These are phyloP conservation scores for Hymenoscyphus scutula DNA, from an alignment of 2,329 filamentous ascomycete genomes.

Conservation along the genomic window DNA sequence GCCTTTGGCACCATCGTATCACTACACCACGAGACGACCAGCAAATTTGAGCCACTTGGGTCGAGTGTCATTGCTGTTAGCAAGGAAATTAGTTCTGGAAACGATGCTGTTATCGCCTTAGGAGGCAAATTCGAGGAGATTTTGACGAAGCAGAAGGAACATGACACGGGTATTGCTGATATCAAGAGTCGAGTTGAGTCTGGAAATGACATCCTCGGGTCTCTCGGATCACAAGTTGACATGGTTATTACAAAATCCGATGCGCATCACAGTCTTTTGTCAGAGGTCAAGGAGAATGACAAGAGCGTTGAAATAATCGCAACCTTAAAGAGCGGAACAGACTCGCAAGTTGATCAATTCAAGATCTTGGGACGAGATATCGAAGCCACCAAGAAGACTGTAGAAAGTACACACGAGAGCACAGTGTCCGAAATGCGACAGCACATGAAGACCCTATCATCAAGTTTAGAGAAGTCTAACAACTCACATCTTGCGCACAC, in stretches of 20 bases:
- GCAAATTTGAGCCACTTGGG: neutral
- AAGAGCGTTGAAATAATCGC: slow-evolving; percentile 1
- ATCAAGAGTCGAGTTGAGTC: neutral
- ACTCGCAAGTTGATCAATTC: slow-evolving; percentile 1
- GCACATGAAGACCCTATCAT: neutral
- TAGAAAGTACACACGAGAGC: neutral
- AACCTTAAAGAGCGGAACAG: neutral
- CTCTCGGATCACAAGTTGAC: neutral
- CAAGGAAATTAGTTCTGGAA: neutral
- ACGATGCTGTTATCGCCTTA: neutral
- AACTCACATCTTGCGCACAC: neutral
- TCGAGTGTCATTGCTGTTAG: neutral
- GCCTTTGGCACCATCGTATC: neutral
- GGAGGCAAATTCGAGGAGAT: neutral
- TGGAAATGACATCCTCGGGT: neutral
- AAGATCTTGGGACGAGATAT: neutral
- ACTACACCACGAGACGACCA: neutral
- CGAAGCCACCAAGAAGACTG: neutral
- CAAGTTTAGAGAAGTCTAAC: neutral
- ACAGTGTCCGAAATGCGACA: slow-evolving; percentile 1
- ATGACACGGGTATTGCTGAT: neutral
- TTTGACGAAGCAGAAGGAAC: neutral
- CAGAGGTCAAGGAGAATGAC: slow-evolving; percentile 1
- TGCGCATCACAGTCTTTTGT: neutral
- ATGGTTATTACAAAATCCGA: neutral